These are phyloP conservation scores for Piper betle DNA, from an alignment of 164 flowering plant genomes.

Conservation along the genomic window DNA sequence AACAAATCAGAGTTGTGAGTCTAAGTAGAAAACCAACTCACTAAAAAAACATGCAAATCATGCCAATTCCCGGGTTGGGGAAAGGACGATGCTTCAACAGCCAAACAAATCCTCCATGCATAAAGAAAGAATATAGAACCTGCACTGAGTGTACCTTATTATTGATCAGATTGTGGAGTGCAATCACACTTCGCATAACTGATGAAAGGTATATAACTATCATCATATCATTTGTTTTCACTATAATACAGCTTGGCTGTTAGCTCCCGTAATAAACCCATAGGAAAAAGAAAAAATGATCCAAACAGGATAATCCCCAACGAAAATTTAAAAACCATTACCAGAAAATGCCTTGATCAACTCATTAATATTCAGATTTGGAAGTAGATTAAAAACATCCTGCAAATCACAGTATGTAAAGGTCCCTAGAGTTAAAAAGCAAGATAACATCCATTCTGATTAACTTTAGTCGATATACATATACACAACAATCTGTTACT, in stretches of 20 bases:
- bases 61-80: too few species aligned
- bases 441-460: background rate
- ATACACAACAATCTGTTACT: too few species aligned
- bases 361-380: conserved; percentile 81
- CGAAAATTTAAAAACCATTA: conserved; percentile 6
- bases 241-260: conserved; percentile 19
- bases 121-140: too few species aligned
- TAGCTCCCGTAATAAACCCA: background rate
- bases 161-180: conserved; percentile 92
- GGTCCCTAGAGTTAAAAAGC: background rate
- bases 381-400: conserved; percentile 95
- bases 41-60: too few species aligned
- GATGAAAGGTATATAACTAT: conserved; percentile 91
- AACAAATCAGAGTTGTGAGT: too few species aligned
- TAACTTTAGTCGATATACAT: too few species aligned
- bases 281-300: background rate
- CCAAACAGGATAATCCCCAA: background rate
- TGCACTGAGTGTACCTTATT: conserved; percentile 52
- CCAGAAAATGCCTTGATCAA: conserved; percentile 92
- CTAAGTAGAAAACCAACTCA: too few species aligned
- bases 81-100: too few species aligned
- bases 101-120: too few species aligned
- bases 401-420: conserved; percentile 14
- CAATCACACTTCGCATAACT: conserved; percentile 88
- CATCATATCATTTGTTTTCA: conserved; percentile 99